Base-by-base conservation (phyloP, 139 green algal species). In the Ettlia oleoabundans region DNA sequence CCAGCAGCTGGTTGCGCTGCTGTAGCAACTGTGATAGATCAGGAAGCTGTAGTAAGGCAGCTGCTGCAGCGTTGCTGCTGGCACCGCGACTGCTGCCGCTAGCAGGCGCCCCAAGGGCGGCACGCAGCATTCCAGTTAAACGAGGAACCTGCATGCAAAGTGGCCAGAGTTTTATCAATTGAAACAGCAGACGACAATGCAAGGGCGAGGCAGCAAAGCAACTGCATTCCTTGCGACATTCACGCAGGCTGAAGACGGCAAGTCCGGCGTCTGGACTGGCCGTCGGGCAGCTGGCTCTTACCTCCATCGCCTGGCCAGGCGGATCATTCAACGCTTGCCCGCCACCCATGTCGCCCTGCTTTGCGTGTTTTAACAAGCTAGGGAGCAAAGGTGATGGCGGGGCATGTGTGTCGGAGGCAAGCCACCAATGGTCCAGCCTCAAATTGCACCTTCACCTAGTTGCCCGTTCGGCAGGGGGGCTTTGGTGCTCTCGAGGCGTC, bases 71-170 rank as follows among this genome's bases (percentile, higher is more conserved):
- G 85, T 74, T 28, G 85, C 58, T 61, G 88, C 86, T 28, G 85
- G 73, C 21, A 64, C 38, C 42, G 58, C 38, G 30, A 58, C 58
- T 37, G n/a, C 40, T 21, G 26, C n/a, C 52, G 7, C 81, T 80
- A 15, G 66, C 30, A 4, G 86, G 67, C 21, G 76, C 74, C 38
- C 38, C 19, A 28, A 72, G 55, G 13, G 58, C 58, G 0, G 86
- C 78, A 6, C 92, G 84, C 47, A 95, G 86, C 75, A 94, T 91
- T 40, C 81, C 32, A 2, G 81, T 83, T 9, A 89, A 63, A 3
- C 85, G 70, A 1, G 85, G 85, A 22, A 63, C 68, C 79, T 84
- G 78, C 47, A 33, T n/a, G n/a, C n/a, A n/a, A n/a, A n/a, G n/a
- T n/a, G n/a, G n/a, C n/a, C n/a, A n/a, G n/a, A n/a, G n/a, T n/a